Percentiles rank a stretch among this genome's conserved stretches.
These are phyloP conservation scores for Hirsutella minnesotensis DNA, from an alignment of 2,329 filamentous ascomycete species.

Conservation along the genomic window DNA sequence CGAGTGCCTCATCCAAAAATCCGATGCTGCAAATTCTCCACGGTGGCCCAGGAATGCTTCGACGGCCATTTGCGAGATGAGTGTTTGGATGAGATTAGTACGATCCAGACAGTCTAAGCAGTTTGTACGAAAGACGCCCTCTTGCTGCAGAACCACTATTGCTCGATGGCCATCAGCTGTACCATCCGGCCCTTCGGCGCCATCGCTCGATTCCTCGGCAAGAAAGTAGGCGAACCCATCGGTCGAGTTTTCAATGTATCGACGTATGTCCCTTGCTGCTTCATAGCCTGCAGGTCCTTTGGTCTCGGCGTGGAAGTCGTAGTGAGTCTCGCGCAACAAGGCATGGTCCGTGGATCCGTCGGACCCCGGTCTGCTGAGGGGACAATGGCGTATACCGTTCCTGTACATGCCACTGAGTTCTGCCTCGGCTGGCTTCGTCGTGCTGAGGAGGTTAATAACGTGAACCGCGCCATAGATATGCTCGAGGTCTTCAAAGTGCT, in stretches of 20 bases:
- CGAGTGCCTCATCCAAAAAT: conserved; percentile 88
- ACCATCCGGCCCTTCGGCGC: conserved; percentile 24
- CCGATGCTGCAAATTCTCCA: conserved; percentile 54
- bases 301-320: conserved; percentile 94
- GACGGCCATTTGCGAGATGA: conserved; percentile 87
- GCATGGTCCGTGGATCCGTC: conserved; percentile 53
- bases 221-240: conserved; percentile 90
- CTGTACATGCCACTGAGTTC: conserved; percentile 74
- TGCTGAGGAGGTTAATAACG: conserved; percentile 87
- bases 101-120: conserved; percentile 92
- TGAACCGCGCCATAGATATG: conserved; percentile 82
- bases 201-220: conserved; percentile 57
- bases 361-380: conserved; percentile 50
- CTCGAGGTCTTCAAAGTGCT: conserved; percentile 83
- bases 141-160: conserved; percentile 74
- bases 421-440: conserved; percentile 73
- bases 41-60: conserved; percentile 72
- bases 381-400: conserved; percentile 62
- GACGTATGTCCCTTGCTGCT: conserved; percentile 73
- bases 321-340: conserved; percentile 71
- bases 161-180: conserved; percentile 26
- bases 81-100: conserved; percentile 91
- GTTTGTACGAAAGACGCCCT: conserved; percentile 92
- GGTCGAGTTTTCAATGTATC: conserved; percentile 65
- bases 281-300: conserved; percentile 79